Evolutionary conservation across 768 basidiomycete species (phyloP).

Genomic region (Naematelia aurantialba): DNA sequence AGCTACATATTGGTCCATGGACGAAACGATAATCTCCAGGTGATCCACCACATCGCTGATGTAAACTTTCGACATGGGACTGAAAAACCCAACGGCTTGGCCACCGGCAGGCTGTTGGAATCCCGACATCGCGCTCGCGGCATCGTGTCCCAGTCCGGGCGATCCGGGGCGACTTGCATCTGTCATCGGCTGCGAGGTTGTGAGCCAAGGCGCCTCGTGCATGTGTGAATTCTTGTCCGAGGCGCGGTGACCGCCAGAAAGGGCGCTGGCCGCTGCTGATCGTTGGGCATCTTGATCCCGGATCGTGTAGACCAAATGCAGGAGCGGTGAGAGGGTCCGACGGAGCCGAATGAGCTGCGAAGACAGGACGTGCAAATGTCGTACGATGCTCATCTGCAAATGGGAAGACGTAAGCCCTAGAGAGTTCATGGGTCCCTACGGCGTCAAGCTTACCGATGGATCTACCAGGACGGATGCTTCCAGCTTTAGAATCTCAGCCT

Average conservation of each 20-base stretch:
- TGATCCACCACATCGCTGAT: slow-evolving; percentile 50
- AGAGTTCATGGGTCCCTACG: neutral
- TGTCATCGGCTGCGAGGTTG: neutral
- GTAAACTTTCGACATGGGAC: slow-evolving; percentile 45
- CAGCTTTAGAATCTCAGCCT: slow-evolving; percentile 47
- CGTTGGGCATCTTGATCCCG: slow-evolving; percentile 46
- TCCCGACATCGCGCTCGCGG: neutral
- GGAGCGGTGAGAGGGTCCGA: slow-evolving; percentile 41
- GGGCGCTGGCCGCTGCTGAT: slow-evolving; percentile 36
- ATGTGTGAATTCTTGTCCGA: neutral
- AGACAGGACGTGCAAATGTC: slow-evolving; percentile 48
- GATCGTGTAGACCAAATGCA: slow-evolving; percentile 43
- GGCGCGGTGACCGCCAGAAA: slow-evolving; percentile 14
- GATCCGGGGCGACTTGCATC: neutral
- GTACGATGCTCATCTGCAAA: slow-evolving; percentile 44
- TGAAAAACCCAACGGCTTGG: slow-evolving; percentile 26
- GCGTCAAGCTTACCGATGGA: slow-evolving; percentile 31
- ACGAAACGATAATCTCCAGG: slow-evolving; percentile 42
- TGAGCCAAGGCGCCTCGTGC: neutral
- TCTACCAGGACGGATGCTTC: slow-evolving; percentile 49
- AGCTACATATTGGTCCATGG: slow-evolving; percentile 44
- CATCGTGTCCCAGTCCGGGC: slow-evolving; percentile 10
- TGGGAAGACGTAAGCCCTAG: neutral
- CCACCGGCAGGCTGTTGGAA: neutral
- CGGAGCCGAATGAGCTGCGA: slow-evolving; percentile 49